Percentiles rank a stretch among this genome's conserved stretches.
Conservation (phyloP, 371 early-diverging fungal genomes). For the Zychaea mexicana region DNA sequence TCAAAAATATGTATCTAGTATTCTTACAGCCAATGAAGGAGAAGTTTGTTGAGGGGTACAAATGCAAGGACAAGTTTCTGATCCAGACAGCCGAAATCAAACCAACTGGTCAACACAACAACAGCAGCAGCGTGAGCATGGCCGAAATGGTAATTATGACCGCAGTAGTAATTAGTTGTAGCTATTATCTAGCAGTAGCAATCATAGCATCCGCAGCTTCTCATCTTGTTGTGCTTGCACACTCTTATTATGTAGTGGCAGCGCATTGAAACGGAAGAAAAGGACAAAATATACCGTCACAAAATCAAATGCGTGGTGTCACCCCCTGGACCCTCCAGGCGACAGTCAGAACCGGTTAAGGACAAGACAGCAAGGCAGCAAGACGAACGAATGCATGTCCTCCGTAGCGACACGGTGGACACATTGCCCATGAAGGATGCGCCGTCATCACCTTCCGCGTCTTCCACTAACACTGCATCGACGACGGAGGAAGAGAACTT, state of each 20-base stretch:
- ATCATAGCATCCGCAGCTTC: no score
- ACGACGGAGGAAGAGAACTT: constrained; percentile 2
- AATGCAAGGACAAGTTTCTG: constrained; percentile 94
- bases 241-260: constrained; percentile 50
- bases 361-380: neutral
- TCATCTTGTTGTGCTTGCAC: neutral
- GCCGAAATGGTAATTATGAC: constrained; percentile 16
- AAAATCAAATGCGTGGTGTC: constrained; percentile 54
- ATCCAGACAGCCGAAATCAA: constrained; percentile 84
- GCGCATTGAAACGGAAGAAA: constrained; percentile 49
- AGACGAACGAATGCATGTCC: neutral
- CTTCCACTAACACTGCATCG: neutral
- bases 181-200: no score
- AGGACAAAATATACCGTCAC: constrained; percentile 55
- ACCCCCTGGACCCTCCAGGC: neutral
- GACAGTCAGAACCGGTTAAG: neutral
- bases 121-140: no score
- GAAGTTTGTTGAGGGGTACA: constrained; percentile 76
- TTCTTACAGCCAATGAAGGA: constrained; percentile 88
- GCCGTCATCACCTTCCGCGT: neutral
- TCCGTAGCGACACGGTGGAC: neutral
- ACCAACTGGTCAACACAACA: constrained; percentile 38
- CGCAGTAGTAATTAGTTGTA: no score
- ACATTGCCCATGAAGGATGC: neutral
- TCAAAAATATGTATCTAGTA: constrained; percentile 48